Percentiles rank a stretch among this genome's conserved stretches.
Conservation (phyloP, 1,284 basidiomycete genomes). For the Leucoagaricus sp. region DNA sequence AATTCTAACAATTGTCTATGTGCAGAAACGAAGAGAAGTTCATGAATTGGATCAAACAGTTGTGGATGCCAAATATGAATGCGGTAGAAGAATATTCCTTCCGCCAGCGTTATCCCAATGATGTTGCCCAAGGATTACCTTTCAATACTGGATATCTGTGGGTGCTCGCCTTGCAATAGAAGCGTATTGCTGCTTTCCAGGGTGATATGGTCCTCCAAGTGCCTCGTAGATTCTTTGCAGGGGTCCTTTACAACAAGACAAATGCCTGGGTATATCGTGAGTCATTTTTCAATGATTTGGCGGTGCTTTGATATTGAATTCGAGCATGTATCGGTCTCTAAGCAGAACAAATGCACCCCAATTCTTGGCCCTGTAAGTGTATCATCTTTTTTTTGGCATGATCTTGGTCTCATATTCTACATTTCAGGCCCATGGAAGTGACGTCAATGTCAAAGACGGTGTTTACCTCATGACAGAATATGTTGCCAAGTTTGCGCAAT, state of each 20-base stretch:
- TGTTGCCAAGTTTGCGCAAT: slow-evolving; percentile 41
- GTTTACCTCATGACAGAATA: slow-evolving; percentile 35
- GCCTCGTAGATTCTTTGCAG: slow-evolving; percentile 45
- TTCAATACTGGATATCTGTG: slow-evolving; percentile 20
- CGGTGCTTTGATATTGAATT: too few relatives aligned
- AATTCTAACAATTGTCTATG: neutral
- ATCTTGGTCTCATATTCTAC: neutral
- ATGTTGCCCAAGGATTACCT: slow-evolving; percentile 20
- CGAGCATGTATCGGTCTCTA: slow-evolving; percentile 32
- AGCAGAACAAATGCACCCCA: slow-evolving; percentile 35
- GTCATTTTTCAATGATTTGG: neutral
- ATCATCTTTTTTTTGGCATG: neutral
- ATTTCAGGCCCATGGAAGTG: slow-evolving; percentile 37
- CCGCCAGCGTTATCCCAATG: slow-evolving; percentile 14
- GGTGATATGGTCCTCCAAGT: slow-evolving; percentile 52
- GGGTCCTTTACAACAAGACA: slow-evolving; percentile 30
- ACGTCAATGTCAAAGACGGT: slow-evolving; percentile 28
- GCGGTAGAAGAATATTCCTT: neutral
- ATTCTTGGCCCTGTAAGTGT: slow-evolving; percentile 44
- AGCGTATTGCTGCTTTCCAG: slow-evolving; percentile 47
- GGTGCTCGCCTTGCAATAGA: slow-evolving; percentile 42
- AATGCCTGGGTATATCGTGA: slow-evolving; percentile 48
- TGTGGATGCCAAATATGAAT: neutral
- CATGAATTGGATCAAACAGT: neutral
- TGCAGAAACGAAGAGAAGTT: slow-evolving; percentile 38